A percentile compares a stretch with the other conserved stretches of the same genome.
Conservation (phyloP, 1,284 basidiomycete genomes). For the Fomitopsis palustris region DNA sequence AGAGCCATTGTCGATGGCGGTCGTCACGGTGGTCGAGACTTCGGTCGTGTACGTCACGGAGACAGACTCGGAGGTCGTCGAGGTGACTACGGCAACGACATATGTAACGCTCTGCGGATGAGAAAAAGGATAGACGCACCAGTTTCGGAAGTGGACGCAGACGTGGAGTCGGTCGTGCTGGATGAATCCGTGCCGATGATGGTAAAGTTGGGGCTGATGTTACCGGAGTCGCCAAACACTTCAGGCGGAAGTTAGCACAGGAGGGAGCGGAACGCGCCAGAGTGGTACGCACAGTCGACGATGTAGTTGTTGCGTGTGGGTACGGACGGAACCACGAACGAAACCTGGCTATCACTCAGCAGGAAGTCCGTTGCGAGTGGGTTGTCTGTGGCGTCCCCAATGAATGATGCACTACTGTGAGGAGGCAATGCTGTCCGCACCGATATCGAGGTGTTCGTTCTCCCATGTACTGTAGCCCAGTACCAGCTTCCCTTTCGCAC, state of each 20-base stretch:
- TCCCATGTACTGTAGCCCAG: slow-evolving; percentile 32
- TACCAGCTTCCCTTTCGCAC: slow-evolving; percentile 31
- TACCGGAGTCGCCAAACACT: slow-evolving; percentile 53
- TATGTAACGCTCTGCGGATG: neutral
- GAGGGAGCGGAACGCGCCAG: neutral
- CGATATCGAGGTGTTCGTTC: slow-evolving; percentile 32
- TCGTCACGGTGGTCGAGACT: neutral
- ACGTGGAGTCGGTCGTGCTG: neutral
- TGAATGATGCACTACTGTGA: neutral
- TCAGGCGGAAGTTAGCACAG: slow-evolving; percentile 1
- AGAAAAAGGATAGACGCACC: neutral
- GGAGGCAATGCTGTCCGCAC: slow-evolving; percentile 6
- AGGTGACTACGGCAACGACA: neutral
- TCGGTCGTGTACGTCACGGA: neutral
- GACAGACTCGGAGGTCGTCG: neutral
- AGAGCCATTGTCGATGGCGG: neutral
- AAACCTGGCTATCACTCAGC: slow-evolving; percentile 20
- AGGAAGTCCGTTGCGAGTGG: slow-evolving; percentile 24
- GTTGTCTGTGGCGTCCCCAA: slow-evolving; percentile 13
- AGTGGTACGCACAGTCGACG: slow-evolving; percentile 23
- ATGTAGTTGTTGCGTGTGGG: slow-evolving; percentile 24
- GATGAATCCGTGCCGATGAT: slow-evolving; percentile 25
- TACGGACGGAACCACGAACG: slow-evolving; percentile 24
- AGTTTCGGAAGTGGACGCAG: neutral
- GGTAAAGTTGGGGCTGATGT: slow-evolving; percentile 37